Evolutionary conservation across 2,329 filamentous ascomycete genomes (phyloP).

Genomic region (Alternaria solani): DNA sequence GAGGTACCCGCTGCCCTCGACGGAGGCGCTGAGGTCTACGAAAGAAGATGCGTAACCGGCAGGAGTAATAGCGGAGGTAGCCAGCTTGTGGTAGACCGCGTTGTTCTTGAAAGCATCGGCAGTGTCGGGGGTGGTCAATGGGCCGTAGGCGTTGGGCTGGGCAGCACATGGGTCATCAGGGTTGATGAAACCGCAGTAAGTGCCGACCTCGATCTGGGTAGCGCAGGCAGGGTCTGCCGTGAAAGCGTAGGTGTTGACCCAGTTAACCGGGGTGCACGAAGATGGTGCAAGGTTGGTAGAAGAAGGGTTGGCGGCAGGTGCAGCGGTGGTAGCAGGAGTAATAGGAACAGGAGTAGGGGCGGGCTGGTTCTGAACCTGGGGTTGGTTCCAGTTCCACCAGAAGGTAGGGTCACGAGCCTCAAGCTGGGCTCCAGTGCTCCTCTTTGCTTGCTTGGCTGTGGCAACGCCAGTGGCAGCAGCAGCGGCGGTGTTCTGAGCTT

Average conservation of each 20-base stretch:
- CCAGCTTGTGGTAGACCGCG: conserved; percentile 31
- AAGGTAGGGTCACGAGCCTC: conserved; percentile 12
- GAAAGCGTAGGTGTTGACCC: conserved; percentile 36
- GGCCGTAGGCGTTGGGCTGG: conserved; percentile 35
- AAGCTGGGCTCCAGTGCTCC: conserved; percentile 8
- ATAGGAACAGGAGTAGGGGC: conserved; percentile 3
- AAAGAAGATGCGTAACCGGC: conserved; percentile 30
- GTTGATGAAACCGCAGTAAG: conserved; percentile 40
- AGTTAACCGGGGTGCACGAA: conserved; percentile 30
- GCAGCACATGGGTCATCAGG: conserved; percentile 36
- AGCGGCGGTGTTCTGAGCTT: conserved; percentile 23
- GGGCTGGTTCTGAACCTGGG: conserved; percentile 1
- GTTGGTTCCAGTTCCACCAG: conserved; percentile 11
- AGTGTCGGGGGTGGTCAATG: conserved; percentile 32
- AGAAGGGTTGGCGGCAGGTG: conserved; percentile 19
- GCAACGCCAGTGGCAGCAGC: conserved; percentile 22
- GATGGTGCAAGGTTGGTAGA: conserved; percentile 30
- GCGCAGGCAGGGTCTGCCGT: conserved; percentile 31
- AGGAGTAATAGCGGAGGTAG: conserved; percentile 31
- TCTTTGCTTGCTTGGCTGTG: conserved; percentile 26
- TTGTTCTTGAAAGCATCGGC: conserved; percentile 35
- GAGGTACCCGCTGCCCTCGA: conserved; percentile 30
- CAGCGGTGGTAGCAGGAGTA: neutral
- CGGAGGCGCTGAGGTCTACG: conserved; percentile 27
- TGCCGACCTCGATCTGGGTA: conserved; percentile 32